phyloP scores from a whole-genome alignment of 768 basidiomycete species.

The Kondoa subrosea region DNA sequence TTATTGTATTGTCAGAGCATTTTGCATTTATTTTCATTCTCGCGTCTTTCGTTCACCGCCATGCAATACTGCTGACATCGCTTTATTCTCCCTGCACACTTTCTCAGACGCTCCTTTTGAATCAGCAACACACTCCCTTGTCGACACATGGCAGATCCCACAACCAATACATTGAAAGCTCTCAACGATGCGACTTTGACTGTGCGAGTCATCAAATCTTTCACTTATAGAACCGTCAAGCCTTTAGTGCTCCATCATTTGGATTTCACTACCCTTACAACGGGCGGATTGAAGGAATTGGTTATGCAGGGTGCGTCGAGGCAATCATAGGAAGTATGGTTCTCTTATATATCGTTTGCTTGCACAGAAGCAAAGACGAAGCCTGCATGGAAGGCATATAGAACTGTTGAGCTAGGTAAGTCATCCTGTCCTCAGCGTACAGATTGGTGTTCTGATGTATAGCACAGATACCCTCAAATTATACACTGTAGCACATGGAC shows the following conservation, averaged over 20 bases:
- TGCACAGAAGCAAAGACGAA: conserved; percentile 51
- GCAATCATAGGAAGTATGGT: conserved; percentile 7
- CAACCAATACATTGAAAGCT: conserved; percentile 52
- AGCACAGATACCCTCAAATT: conserved; percentile 72
- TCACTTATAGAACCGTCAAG: conserved; percentile 76
- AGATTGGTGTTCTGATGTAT: not conserved
- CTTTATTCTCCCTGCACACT: not conserved
- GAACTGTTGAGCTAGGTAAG: conserved; percentile 51
- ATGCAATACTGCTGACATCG: not conserved
- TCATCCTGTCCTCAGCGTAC: not conserved
- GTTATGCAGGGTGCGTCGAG: conserved; percentile 45
- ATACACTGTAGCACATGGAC: conserved; percentile 84
- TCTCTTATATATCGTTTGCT: not conserved
- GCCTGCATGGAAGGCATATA: conserved; percentile 77
- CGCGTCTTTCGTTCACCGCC: not conserved
- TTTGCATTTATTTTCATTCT: too few relatives aligned
- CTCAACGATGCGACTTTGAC: conserved; percentile 68
- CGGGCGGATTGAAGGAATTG: conserved; percentile 56
- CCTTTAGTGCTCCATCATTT: conserved; percentile 66
- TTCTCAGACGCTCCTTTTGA: not conserved
- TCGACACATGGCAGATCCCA: conserved; percentile 25
- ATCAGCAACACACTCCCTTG: not conserved
- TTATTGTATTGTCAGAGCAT: too few relatives aligned
- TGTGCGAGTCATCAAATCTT: conserved; percentile 82
- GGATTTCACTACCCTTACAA: conserved; percentile 62